These are phyloP conservation scores for Vitis vinifera DNA, from an alignment of 164 flowering plant genomes.

Conservation along the genomic window ASM3070453v1 NC_081810.1:289001-289500, in stretches of 20 bases:
- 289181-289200: conserved; percentile 80
- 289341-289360: background rate
- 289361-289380: background rate
- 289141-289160: conserved; percentile 87
- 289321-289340: background rate
- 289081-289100: background rate
- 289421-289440: too few relatives aligned
- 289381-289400: background rate
- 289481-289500: background rate
- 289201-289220: conserved; percentile 65
- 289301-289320: conserved; percentile 1
- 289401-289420: too few relatives aligned
- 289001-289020: conserved; percentile 63
- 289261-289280: conserved; percentile 5
- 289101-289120: conserved; percentile 32
- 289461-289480: too few relatives aligned
- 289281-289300: too few relatives aligned
- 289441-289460: too few relatives aligned
- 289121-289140: conserved; percentile 59
- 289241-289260: conserved; percentile 71
- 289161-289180: conserved; percentile 83
- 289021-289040: conserved; percentile 65
- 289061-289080: background rate
- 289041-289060: conserved; percentile 13
- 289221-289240: conserved; percentile 77